These are phyloP conservation scores for Incumbomyces lentus DNA, from an alignment of 2,329 filamentous ascomycete genomes.

Conservation along the genomic window DNA sequence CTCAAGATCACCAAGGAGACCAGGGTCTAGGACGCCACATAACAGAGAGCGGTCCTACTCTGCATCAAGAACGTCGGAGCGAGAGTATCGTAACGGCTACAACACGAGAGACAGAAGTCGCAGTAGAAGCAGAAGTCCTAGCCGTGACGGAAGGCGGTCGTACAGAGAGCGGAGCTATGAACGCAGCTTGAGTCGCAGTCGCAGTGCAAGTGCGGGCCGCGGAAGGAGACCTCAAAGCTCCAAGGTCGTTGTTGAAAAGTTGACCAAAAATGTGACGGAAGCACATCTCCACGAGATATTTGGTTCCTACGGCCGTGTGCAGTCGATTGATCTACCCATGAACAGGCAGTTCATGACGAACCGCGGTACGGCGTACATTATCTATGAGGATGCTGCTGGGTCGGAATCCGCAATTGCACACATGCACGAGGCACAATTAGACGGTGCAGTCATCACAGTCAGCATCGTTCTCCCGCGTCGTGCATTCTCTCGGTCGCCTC, in stretches of 20 bases:
- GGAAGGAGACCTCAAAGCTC: slow-evolving; percentile 25
- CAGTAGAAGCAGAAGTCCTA: slow-evolving; percentile 28
- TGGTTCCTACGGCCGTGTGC: slow-evolving; percentile 72
- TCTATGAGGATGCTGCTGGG: slow-evolving; percentile 65
- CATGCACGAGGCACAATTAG: slow-evolving; percentile 96
- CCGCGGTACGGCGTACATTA: slow-evolving; percentile 84
- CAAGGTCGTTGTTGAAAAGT: slow-evolving; percentile 87
- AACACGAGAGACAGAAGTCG: slow-evolving; percentile 15
- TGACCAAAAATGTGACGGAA: slow-evolving; percentile 91
- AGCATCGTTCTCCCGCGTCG: slow-evolving; percentile 78
- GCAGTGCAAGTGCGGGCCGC: slow-evolving; percentile 26
- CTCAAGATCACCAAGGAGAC: neutral
- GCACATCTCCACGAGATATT: slow-evolving; percentile 87
- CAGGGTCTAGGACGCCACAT: neutral
- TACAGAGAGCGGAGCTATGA: slow-evolving; percentile 30
- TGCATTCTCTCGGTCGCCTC: slow-evolving; percentile 72
- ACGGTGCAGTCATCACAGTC: slow-evolving; percentile 72
- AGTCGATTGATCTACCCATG: slow-evolving; percentile 80
- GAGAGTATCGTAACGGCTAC: slow-evolving; percentile 21
- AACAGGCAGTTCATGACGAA: slow-evolving; percentile 80
- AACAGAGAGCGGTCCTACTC: slow-evolving; percentile 19
- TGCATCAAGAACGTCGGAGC: slow-evolving; percentile 22
- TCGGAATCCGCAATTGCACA: slow-evolving; percentile 84
- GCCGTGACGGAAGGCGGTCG: slow-evolving; percentile 28
- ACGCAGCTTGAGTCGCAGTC: slow-evolving; percentile 10